Evolutionary conservation across 352 stramenopile species (phyloP).

Genomic region (Pythium vanterpoolii): DNA sequence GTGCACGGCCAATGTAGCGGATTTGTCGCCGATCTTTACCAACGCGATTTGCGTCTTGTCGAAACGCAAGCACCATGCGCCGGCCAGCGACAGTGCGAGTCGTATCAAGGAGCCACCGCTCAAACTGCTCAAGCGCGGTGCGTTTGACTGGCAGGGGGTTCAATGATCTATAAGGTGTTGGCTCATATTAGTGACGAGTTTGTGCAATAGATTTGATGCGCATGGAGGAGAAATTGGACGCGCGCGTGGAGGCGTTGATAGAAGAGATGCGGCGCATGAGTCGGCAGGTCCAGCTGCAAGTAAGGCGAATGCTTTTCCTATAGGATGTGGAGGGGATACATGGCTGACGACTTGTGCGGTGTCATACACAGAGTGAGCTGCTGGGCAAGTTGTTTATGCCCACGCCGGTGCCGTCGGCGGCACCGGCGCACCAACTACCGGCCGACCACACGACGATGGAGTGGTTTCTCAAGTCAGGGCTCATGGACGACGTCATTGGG

Average conservation of each 20-base stretch:
- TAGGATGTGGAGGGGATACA: neutral
- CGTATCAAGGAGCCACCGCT: slow-evolving; percentile 47
- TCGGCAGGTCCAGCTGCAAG: slow-evolving; percentile 66
- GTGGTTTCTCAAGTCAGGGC: slow-evolving; percentile 57
- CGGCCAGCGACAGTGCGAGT: slow-evolving; percentile 32
- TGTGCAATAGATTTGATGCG: slow-evolving; percentile 40
- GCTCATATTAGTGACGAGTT: neutral
- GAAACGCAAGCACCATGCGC: slow-evolving; percentile 71
- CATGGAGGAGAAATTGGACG: slow-evolving; percentile 57
- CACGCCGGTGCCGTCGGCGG: slow-evolving; percentile 19
- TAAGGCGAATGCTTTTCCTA: slow-evolving; percentile 12
- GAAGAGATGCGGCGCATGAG: slow-evolving; percentile 51
- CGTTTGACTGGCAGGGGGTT: neutral
- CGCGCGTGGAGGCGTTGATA: slow-evolving; percentile 51
- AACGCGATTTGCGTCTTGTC: slow-evolving; percentile 86
- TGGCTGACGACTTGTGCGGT: neutral
- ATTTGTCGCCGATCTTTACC: slow-evolving; percentile 78
- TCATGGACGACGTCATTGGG: slow-evolving; percentile 34
- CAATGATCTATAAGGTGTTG: neutral
- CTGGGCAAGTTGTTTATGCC: slow-evolving; percentile 40
- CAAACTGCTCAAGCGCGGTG: slow-evolving; percentile 67
- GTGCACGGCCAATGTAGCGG: slow-evolving; percentile 73
- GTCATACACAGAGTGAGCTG: slow-evolving; percentile 36
- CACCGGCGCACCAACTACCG: slow-evolving; percentile 5
- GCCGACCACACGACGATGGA: slow-evolving; percentile 47